phyloP scores from a whole-genome alignment of 2,329 filamentous ascomycete genomes.

The Aspergillus sp. region DNA sequence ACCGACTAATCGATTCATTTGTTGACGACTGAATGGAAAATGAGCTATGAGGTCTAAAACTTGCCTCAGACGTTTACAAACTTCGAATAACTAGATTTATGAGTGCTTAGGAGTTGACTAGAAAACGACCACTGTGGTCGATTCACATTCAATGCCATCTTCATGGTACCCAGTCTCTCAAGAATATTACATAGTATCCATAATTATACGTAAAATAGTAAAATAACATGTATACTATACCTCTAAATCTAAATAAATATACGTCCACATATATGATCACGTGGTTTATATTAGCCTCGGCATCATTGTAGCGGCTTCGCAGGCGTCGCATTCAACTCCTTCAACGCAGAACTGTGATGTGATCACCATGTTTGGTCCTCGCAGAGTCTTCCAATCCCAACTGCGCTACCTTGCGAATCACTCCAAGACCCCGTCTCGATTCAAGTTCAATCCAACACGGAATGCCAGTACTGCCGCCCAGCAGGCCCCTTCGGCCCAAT shows the following conservation, averaged over 20 bases:
- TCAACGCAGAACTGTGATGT: slow-evolving; percentile 11
- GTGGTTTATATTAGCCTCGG: not conserved
- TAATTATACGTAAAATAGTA: too few relatives aligned
- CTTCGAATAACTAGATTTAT: too few relatives aligned
- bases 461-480: slow-evolving; percentile 16
- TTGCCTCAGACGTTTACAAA: too few relatives aligned
- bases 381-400: slow-evolving; percentile 17
- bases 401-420: slow-evolving; percentile 8
- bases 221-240: too few relatives aligned
- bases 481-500: slow-evolving; percentile 9
- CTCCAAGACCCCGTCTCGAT: slow-evolving; percentile 3
- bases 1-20: slow-evolving; percentile 22
- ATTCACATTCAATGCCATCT: too few relatives aligned
- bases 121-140: too few relatives aligned
- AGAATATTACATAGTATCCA: too few relatives aligned
- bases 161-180: too few relatives aligned
- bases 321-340: not conserved
- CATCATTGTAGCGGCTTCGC: not conserved
- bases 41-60: too few relatives aligned
- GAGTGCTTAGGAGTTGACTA: too few relatives aligned
- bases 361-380: slow-evolving; percentile 23
- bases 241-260: too few relatives aligned
- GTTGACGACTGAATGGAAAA: too few relatives aligned
- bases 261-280: not conserved
- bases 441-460: slow-evolving; percentile 8